A percentile compares a stretch with the other conserved stretches of the same genome.
Evolutionary conservation across 1,284 basidiomycete genomes (phyloP).

Genomic region (Agroathelia rolfsii): DNA sequence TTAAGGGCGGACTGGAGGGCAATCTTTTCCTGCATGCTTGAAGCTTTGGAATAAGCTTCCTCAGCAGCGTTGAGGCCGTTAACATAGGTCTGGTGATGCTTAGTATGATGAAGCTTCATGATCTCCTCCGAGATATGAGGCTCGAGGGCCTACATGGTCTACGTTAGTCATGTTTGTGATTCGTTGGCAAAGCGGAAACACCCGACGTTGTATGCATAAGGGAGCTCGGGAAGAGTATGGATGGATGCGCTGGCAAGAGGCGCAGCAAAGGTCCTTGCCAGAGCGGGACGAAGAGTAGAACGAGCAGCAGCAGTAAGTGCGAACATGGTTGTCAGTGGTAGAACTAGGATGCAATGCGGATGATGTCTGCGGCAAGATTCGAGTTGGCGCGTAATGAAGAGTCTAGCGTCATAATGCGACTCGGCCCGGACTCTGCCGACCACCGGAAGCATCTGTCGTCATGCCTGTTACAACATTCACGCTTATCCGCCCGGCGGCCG

Average conservation of each 20-base stretch:
- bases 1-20: slow-evolving; percentile 79
- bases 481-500: too few species aligned
- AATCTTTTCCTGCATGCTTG: slow-evolving; percentile 73
- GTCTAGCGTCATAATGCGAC: too few species aligned
- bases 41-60: slow-evolving; percentile 63
- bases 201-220: slow-evolving; percentile 83
- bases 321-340: slow-evolving; percentile 39
- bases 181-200: slow-evolving; percentile 3
- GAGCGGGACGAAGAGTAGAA: slow-evolving; percentile 27
- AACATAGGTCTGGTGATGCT: slow-evolving; percentile 93
- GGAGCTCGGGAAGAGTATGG: slow-evolving; percentile 79
- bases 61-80: slow-evolving; percentile 89
- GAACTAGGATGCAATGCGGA: too few species aligned
- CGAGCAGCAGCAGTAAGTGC: slow-evolving; percentile 36
- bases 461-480: too few species aligned
- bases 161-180: slow-evolving; percentile 1
- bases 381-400: too few species aligned
- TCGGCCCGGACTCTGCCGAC: too few species aligned
- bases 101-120: slow-evolving; percentile 91
- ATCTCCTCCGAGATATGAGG: slow-evolving; percentile 74
- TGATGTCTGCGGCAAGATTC: too few species aligned
- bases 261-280: slow-evolving; percentile 29
- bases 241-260: slow-evolving; percentile 26
- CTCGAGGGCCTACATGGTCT: slow-evolving; percentile 49
- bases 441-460: too few species aligned